Percentiles rank a stretch among this genome's conserved stretches.
These are phyloP conservation scores for Pulveroboletus sp. DNA, from an alignment of 768 basidiomycete genomes.

Conservation along the genomic window DNA sequence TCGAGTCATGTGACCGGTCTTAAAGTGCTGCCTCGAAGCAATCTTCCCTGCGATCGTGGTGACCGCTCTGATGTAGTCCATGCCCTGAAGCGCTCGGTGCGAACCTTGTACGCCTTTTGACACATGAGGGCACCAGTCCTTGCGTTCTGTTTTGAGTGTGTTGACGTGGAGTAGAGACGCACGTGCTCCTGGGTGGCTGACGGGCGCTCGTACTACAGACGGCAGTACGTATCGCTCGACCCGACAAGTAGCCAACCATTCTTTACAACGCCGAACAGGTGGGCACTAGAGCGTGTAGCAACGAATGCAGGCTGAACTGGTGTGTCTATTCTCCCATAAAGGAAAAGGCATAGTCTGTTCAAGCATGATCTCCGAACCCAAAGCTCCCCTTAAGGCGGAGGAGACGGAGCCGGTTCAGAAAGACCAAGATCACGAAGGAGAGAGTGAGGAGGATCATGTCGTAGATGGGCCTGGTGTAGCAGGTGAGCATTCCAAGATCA, in stretches of 20 bases:
- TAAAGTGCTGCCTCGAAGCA: neutral
- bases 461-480: slow-evolving; percentile 18
- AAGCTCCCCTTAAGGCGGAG: slow-evolving; percentile 10
- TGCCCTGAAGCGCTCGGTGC: slow-evolving; percentile 64
- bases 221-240: too few relatives aligned
- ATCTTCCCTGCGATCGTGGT: slow-evolving; percentile 30
- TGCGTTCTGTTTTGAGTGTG: slow-evolving; percentile 7
- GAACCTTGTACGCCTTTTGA: slow-evolving; percentile 82
- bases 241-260: too few relatives aligned
- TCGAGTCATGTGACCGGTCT: slow-evolving; percentile 38
- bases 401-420: slow-evolving; percentile 9
- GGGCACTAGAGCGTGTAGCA: neutral
- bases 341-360: neutral
- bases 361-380: slow-evolving; percentile 20
- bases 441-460: slow-evolving; percentile 33
- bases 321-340: neutral
- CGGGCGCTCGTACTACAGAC: too few relatives aligned
- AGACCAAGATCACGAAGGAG: slow-evolving; percentile 24
- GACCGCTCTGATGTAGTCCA: slow-evolving; percentile 85
- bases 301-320: neutral
- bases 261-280: neutral
- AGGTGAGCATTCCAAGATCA: slow-evolving; percentile 23
- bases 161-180: neutral
- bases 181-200: too few relatives aligned
- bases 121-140: slow-evolving; percentile 34